A percentile compares a stretch with the other conserved stretches of the same genome.
Conservation (phyloP, 2,329 filamentous ascomycete species). For the Karstenula rhodostoma region DNA sequence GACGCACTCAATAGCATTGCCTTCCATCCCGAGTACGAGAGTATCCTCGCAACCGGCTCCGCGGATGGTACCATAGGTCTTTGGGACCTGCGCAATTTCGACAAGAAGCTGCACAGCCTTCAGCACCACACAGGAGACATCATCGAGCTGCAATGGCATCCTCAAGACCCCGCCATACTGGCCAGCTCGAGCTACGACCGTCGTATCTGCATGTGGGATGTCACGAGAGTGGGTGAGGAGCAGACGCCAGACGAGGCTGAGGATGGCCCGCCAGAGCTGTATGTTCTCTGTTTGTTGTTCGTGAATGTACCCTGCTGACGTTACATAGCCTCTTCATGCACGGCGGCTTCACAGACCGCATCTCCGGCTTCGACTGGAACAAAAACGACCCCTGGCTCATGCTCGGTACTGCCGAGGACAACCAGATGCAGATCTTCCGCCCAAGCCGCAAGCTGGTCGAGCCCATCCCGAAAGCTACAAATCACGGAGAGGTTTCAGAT, state of each 20-base stretch:
- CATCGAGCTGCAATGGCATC: slow-evolving; percentile 94
- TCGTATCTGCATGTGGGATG: slow-evolving; percentile 95
- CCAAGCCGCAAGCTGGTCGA: slow-evolving; percentile 49
- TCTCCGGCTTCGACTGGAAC: slow-evolving; percentile 98
- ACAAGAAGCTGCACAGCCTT: slow-evolving; percentile 86
- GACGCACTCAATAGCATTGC: slow-evolving; percentile 97
- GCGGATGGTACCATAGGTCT: slow-evolving; percentile 94
- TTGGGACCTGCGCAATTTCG: slow-evolving; percentile 93
- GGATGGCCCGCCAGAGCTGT: slow-evolving; percentile 94
- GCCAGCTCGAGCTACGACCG: slow-evolving; percentile 93
- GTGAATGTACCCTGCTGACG: slow-evolving; percentile 25
- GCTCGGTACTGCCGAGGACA: slow-evolving; percentile 94
- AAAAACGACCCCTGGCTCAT: slow-evolving; percentile 96
- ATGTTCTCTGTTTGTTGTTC: slow-evolving; percentile 52
- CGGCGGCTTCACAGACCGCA: slow-evolving; percentile 94
- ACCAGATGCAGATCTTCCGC: slow-evolving; percentile 85
- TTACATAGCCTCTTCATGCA: slow-evolving; percentile 87
- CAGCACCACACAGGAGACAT: slow-evolving; percentile 90
- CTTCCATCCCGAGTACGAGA: slow-evolving; percentile 92
- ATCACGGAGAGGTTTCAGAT: slow-evolving; percentile 50
- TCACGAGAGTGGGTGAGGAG: slow-evolving; percentile 90
- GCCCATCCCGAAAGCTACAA: slow-evolving; percentile 44
- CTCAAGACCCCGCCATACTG: slow-evolving; percentile 84
- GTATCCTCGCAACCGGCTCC: slow-evolving; percentile 88
- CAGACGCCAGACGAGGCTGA: slow-evolving; percentile 94